Conservation (phyloP, 2,329 filamentous ascomycete genomes). For the Ramularia endophylla region DNA sequence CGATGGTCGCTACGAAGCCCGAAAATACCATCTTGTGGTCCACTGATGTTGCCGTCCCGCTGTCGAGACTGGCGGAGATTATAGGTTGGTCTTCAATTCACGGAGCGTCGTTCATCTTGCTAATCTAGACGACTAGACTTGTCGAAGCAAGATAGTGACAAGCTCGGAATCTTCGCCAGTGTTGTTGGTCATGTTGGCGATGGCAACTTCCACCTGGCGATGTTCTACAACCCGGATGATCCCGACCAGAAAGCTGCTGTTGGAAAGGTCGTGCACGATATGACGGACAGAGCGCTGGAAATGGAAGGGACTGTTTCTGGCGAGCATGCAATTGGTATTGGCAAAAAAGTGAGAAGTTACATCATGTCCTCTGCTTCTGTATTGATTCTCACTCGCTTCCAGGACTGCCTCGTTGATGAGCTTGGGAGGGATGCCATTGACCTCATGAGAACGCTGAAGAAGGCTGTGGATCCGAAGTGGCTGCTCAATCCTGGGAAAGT, state of each 20-base stretch:
- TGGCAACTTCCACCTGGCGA: conserved; percentile 90
- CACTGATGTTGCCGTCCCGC: conserved; percentile 56
- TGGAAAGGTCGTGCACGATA: conserved; percentile 72
- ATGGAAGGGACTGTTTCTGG: conserved; percentile 71
- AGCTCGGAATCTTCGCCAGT: conserved; percentile 77
- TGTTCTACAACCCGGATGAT: conserved; percentile 73
- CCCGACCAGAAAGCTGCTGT: conserved; percentile 68
- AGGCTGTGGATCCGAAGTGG: conserved; percentile 17
- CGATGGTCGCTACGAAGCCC: conserved; percentile 51
- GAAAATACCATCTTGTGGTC: conserved; percentile 56
- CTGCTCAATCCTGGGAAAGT: conserved; percentile 20
- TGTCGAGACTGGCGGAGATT: conserved; percentile 57
- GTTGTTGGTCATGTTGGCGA: conserved; percentile 88
- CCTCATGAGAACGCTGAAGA: conserved; percentile 18
- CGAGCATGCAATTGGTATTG: conserved; percentile 20
- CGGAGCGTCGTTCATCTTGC: neutral
- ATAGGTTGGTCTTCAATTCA: conserved; percentile 32
- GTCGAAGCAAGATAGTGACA: conserved; percentile 83
- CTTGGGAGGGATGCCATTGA: conserved; percentile 15
- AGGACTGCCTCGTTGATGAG: conserved; percentile 15
- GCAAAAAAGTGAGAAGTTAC: conserved; percentile 11
- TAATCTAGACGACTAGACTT: conserved; percentile 48
- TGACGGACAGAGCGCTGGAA: conserved; percentile 83
- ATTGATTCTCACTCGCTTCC: neutral
- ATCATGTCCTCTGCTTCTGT: neutral